phyloP scores from a whole-genome alignment of 164 flowering plant species.

The Magnolia changhungtana region DNA sequence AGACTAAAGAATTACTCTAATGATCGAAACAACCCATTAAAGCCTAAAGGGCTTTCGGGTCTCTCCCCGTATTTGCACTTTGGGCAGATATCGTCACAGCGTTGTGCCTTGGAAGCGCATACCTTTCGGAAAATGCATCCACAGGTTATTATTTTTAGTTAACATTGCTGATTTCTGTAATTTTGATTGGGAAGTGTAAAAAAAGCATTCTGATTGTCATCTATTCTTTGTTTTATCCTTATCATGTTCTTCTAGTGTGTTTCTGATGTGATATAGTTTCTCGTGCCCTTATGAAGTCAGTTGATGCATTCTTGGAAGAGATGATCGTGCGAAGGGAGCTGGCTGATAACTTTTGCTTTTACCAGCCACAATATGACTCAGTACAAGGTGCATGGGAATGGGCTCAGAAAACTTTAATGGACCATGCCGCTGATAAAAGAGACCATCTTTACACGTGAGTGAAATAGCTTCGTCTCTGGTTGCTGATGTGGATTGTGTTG shows the following conservation, averaged over 20 bases:
- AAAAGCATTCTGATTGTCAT: background rate
- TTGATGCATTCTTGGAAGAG: slow-evolving; percentile 87
- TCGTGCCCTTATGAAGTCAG: slow-evolving; percentile 53
- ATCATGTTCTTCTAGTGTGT: background rate
- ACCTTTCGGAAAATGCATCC: slow-evolving; percentile 44
- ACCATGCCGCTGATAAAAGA: slow-evolving; percentile 84
- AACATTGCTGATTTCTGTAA: background rate
- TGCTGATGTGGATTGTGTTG: background rate
- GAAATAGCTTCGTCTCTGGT: slow-evolving; percentile 1
- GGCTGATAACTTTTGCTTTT: slow-evolving; percentile 91
- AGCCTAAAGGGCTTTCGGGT: slow-evolving; percentile 77
- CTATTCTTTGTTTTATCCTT: background rate
- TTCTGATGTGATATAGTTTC: slow-evolving; percentile 3
- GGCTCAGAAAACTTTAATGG: slow-evolving; percentile 83
- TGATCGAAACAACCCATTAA: slow-evolving; percentile 82
- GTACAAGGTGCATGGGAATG: slow-evolving; percentile 91
- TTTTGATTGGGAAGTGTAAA: background rate
- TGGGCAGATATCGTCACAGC: slow-evolving; percentile 90
- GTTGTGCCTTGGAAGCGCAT: slow-evolving; percentile 88
- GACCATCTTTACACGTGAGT: slow-evolving; percentile 85
- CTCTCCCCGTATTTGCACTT: slow-evolving; percentile 97
- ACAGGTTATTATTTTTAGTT: slow-evolving; percentile 47
- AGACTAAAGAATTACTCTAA: slow-evolving; percentile 64
- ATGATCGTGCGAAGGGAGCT: slow-evolving; percentile 88
- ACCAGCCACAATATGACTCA: slow-evolving; percentile 87